A percentile compares a stretch with the other conserved stretches of the same genome.
These are phyloP conservation scores for Xanthoconium purpureum DNA, from an alignment of 768 basidiomycete species.

Conservation along the genomic window DNA sequence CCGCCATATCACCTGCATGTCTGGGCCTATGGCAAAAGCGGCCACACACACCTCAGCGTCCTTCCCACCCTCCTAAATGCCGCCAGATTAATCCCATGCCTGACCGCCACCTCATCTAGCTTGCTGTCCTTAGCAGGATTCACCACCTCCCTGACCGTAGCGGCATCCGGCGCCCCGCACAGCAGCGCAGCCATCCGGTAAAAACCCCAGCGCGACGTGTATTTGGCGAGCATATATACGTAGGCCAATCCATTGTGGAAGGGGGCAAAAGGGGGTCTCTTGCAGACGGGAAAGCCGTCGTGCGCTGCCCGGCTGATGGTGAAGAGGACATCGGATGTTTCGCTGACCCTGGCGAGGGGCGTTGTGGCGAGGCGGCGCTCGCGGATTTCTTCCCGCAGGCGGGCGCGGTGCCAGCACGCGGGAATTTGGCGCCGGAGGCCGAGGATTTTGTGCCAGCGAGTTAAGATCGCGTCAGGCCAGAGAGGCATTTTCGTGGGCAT, in stretches of 20 bases:
- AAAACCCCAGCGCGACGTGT: conserved; percentile 13
- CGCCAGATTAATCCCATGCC: conserved; percentile 9
- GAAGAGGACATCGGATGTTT: conserved; percentile 13
- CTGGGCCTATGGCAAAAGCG: conserved; percentile 15
- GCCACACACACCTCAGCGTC: conserved; percentile 11
- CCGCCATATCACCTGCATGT: conserved; percentile 9
- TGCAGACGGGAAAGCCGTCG: conserved; percentile 11
- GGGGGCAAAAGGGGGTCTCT: conserved; percentile 10
- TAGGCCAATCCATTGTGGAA: conserved; percentile 9
- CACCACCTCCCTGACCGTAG: conserved; percentile 12
- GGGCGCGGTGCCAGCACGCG: too few species aligned
- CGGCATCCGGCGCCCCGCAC: conserved; percentile 10
- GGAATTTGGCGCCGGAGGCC: too few species aligned
- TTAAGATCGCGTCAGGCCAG: too few species aligned
- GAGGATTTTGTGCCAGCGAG: too few species aligned
- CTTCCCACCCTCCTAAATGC: conserved; percentile 10
- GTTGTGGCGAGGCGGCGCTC: conserved; percentile 12
- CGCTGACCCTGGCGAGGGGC: conserved; percentile 8
- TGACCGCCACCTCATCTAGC: conserved; percentile 13
- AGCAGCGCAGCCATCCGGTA: conserved; percentile 13
- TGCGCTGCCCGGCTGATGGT: conserved; percentile 12
- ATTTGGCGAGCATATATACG: conserved; percentile 12
- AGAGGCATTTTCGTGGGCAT: too few species aligned
- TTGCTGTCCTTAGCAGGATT: conserved; percentile 12
- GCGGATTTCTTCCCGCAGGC: conserved; percentile 7